Conservation (phyloP, 2,329 filamentous ascomycete genomes). For the Pestalotiopsis fici region DNA sequence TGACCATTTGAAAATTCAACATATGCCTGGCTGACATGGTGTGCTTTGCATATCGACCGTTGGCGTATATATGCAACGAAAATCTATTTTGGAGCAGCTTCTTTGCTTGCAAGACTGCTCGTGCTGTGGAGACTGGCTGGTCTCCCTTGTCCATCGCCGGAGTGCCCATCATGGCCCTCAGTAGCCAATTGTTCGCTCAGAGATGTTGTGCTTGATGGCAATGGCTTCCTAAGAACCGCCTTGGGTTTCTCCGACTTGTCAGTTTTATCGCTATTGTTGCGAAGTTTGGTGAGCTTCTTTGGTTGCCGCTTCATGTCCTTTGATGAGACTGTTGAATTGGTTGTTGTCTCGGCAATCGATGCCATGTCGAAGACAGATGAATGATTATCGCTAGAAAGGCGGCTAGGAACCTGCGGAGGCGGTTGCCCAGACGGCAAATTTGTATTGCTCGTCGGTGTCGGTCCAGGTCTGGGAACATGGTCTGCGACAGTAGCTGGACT, state of each 20-base stretch:
- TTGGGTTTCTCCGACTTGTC: slow-evolving; percentile 31
- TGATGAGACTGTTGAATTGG: slow-evolving; percentile 16
- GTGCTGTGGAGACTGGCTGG: background rate
- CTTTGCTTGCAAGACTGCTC: background rate
- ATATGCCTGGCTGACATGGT: background rate
- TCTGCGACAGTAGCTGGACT: slow-evolving; percentile 18
- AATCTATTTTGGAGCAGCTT: background rate
- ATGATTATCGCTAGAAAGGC: slow-evolving; percentile 34
- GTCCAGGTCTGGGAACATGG: slow-evolving; percentile 4
- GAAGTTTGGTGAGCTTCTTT: slow-evolving; percentile 43
- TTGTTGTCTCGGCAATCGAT: slow-evolving; percentile 19
- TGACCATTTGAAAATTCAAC: background rate
- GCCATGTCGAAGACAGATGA: slow-evolving; percentile 28
- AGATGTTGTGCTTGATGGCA: slow-evolving; percentile 26
- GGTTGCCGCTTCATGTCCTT: slow-evolving; percentile 27
- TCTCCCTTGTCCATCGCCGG: background rate
- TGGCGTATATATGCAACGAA: background rate
- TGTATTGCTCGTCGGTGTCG: slow-evolving; percentile 11
- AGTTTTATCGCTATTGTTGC: slow-evolving; percentile 34
- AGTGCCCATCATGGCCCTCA: background rate
- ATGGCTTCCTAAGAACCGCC: slow-evolving; percentile 38
- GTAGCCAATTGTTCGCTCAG: slow-evolving; percentile 10
- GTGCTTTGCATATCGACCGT: background rate
- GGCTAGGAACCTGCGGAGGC: slow-evolving; percentile 22
- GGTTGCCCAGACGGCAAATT: slow-evolving; percentile 9